Base-by-base conservation (phyloP, 768 basidiomycete genomes). In the Mycena belliarum region DNA sequence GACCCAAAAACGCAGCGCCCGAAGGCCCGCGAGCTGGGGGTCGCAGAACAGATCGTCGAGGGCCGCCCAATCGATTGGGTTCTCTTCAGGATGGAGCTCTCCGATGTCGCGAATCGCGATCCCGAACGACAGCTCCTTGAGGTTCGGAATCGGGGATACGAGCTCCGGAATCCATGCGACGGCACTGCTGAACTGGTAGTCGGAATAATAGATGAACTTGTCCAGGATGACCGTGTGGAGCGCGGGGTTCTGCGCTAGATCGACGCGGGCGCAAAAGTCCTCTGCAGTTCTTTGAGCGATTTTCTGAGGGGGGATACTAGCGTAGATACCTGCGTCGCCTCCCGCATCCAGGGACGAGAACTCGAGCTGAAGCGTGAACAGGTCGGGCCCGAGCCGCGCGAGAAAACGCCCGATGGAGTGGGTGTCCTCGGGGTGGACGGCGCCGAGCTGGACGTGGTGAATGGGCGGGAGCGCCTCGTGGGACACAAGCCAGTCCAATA, bases 311-410 rank as follows among this genome's bases (percentile, higher is more conserved):
- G 38, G 10, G 37, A 4, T n/a, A 26, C 35, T 33, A 24, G 1
- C 1, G n/a, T 10, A 9, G 28, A 43, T 47, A 63, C 61, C 61
- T 52, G 61, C 61, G 40, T 63, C 61, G 10, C 61, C 61, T 4
- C 61, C 61, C 11, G 61, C 53, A 32, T 63, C 61, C 26, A 63
- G 50, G 37, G 61, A 63, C 26, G 53, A 63, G 26, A 63, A 63
- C 33, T 59, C 57, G 3, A 63, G 37, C 38, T 63, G 57, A 12
- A 63, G 61, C 7, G 49, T 51, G 16, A 24, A 23, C 28, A 63
- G 57, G 44, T 52, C 25, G 18, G 57, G 16, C 9, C 61, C 61
- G 29, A 63, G 57, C 16, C 53, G 53, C 15, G 28, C 25, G 8
- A 63, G 47, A 38, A 63, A 63, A 23, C 48, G 50, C 14, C 61